Conservation (phyloP, 805 yeast genomes). For the Metschnikowia drakensbergensis region DNA sequence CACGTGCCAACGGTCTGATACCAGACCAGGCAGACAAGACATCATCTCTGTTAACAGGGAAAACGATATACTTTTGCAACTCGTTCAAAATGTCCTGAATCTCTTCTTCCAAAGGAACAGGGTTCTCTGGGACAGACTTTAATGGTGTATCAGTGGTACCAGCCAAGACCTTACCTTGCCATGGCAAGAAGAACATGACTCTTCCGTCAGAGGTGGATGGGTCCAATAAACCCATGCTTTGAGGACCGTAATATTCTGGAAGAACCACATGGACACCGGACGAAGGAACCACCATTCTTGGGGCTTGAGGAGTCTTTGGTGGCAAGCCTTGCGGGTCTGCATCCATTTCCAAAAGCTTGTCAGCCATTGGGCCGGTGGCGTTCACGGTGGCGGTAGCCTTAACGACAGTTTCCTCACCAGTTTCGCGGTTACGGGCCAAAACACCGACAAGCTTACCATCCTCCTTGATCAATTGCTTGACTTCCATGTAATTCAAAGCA, state of each 20-base stretch:
- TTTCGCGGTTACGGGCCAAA: slow-evolving; percentile 65
- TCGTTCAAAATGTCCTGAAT: slow-evolving; percentile 83
- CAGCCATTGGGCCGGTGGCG: slow-evolving; percentile 95
- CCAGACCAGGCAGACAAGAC: slow-evolving; percentile 97
- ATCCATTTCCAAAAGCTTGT: slow-evolving; percentile 82
- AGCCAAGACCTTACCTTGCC: slow-evolving; percentile 96
- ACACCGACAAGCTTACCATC: slow-evolving; percentile 69
- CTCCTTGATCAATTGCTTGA: slow-evolving; percentile 68
- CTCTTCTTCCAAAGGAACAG: slow-evolving; percentile 84
- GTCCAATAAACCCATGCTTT: slow-evolving; percentile 81
- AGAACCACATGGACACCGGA: slow-evolving; percentile 90
- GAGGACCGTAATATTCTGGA: slow-evolving; percentile 90
- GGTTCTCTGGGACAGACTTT: slow-evolving; percentile 65
- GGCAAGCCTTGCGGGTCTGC: slow-evolving; percentile 62
- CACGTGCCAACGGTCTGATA: slow-evolving; percentile 89
- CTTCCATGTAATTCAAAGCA: slow-evolving; percentile 81
- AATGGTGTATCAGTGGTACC: slow-evolving; percentile 95
- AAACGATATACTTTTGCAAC: slow-evolving; percentile 82
- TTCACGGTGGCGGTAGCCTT: slow-evolving; percentile 75
- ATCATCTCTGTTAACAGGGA: slow-evolving; percentile 85
- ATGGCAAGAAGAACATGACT: slow-evolving; percentile 94
- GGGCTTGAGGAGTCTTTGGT: slow-evolving; percentile 47
- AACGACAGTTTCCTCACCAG: slow-evolving; percentile 58
- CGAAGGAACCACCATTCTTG: slow-evolving; percentile 88
- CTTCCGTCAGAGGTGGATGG: slow-evolving; percentile 93